Conservation (phyloP, 1,284 basidiomycete species). For the Neotropicomus parvogracilis region DNA sequence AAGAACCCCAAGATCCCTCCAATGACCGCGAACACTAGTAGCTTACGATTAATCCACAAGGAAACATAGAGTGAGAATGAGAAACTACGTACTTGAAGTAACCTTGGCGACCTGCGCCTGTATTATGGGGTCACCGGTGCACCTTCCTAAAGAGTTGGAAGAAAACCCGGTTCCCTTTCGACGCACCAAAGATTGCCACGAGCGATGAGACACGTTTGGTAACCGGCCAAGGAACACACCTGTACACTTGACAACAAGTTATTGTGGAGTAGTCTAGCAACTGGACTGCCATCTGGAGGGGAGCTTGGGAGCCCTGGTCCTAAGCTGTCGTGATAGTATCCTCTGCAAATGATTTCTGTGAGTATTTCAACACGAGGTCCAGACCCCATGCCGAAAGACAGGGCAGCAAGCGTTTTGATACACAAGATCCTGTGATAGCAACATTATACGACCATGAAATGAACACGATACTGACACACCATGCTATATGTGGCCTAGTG, state of each 20-base stretch:
- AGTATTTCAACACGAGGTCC: neutral
- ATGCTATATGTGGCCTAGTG: neutral
- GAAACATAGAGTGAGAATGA: neutral
- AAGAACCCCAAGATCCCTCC: neutral
- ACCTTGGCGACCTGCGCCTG: neutral
- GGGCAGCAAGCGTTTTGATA: neutral
- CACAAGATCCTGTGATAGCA: neutral
- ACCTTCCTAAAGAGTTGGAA: neutral
- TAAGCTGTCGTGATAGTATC: neutral
- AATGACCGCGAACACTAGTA: neutral
- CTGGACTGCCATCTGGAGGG: no score
- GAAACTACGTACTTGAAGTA: neutral
- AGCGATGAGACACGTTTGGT: neutral
- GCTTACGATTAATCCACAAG: neutral
- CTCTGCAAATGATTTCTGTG: neutral
- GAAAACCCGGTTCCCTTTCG: neutral
- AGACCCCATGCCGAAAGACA: neutral
- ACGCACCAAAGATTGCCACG: no score
- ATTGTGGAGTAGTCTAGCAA: no score
- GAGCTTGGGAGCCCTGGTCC: no score
- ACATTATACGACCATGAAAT: neutral
- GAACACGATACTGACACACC: neutral
- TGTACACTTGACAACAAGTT: neutral
- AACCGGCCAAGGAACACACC: neutral
- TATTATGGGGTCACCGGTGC: neutral